These are phyloP conservation scores for Ophiosphaerella korrae DNA, from an alignment of 2,329 filamentous ascomycete genomes.

Conservation along the genomic window DNA sequence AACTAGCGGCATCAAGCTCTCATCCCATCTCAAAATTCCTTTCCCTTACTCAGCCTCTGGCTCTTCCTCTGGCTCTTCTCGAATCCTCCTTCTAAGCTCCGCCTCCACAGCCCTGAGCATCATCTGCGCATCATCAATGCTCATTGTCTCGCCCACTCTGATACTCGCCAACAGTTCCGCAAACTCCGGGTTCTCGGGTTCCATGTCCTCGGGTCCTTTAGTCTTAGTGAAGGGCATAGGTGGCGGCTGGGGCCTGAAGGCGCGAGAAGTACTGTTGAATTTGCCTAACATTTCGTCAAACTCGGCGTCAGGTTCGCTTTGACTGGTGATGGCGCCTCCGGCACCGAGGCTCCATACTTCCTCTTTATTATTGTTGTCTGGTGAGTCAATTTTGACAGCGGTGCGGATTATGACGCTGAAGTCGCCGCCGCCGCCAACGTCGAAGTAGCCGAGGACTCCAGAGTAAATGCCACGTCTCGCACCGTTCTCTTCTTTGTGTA, in stretches of 20 bases:
- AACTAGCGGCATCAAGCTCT: conserved; percentile 19
- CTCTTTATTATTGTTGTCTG: conserved; percentile 16
- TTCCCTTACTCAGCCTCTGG: conserved; percentile 10
- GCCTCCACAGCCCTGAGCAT: conserved; percentile 22
- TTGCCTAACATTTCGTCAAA: conserved; percentile 80
- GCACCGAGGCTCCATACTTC: conserved; percentile 85
- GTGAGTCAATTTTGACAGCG: conserved; percentile 61
- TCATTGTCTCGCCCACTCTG: conserved; percentile 19
- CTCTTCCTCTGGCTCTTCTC: conserved; percentile 3
- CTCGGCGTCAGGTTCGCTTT: conserved; percentile 81
- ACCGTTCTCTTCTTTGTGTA: conserved; percentile 69
- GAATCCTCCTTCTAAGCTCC: conserved; percentile 13
- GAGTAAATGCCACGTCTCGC: conserved; percentile 78
- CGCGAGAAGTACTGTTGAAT: conserved; percentile 41
- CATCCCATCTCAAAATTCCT: not conserved
- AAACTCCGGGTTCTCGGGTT: conserved; percentile 25
- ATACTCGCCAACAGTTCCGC: conserved; percentile 23
- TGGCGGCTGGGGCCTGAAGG: conserved; percentile 30
- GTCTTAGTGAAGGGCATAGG: conserved; percentile 5
- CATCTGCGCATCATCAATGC: conserved; percentile 22
- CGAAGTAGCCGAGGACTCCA: conserved; percentile 87
- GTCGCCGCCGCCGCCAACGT: conserved; percentile 81
- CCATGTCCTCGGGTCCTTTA: conserved; percentile 12
- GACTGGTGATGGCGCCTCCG: conserved; percentile 84
- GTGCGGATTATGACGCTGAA: conserved; percentile 92